phyloP scores from a whole-genome alignment of 108 stramenopile species.

The Ochromonas danica region DNA sequence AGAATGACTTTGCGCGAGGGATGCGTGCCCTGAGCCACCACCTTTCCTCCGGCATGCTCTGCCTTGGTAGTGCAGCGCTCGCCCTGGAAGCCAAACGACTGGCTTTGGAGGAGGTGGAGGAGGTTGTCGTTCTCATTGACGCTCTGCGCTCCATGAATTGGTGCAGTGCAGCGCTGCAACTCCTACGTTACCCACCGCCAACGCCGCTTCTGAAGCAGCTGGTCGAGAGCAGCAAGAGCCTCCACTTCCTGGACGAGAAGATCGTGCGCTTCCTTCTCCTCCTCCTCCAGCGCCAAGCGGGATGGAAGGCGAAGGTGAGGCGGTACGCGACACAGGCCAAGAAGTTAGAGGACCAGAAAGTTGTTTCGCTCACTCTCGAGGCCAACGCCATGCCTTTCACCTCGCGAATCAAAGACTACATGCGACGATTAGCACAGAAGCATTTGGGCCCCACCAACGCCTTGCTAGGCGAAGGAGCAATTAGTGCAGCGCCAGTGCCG shows the following conservation, averaged over 20 bases:
- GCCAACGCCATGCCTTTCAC: neutral
- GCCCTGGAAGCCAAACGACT: neutral
- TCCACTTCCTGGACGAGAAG: neutral
- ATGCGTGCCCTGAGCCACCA: neutral
- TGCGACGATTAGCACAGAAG: too few relatives aligned
- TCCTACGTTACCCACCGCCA: neutral
- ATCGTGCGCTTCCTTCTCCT: neutral
- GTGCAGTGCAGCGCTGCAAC: neutral
- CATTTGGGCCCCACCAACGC: too few relatives aligned
- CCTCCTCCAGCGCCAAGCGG: neutral
- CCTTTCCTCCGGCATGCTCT: neutral
- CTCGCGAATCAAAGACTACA: neutral
- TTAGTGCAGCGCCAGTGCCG: too few relatives aligned
- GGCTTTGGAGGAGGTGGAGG: neutral
- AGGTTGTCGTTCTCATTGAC: neutral
- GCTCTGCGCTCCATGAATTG: neutral
- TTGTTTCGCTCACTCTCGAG: neutral
- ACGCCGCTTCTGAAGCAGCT: neutral
- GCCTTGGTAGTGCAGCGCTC: neutral
- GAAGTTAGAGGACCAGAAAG: neutral
- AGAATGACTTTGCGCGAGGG: neutral
- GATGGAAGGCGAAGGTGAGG: neutral
- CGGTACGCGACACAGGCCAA: neutral
- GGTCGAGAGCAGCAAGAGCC: neutral
- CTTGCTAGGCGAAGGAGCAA: too few relatives aligned